Percentiles rank a stretch among this genome's conserved stretches.
Evolutionary conservation across 352 stramenopile species (phyloP).

Genomic region (Blastocystis sp.): DNA sequence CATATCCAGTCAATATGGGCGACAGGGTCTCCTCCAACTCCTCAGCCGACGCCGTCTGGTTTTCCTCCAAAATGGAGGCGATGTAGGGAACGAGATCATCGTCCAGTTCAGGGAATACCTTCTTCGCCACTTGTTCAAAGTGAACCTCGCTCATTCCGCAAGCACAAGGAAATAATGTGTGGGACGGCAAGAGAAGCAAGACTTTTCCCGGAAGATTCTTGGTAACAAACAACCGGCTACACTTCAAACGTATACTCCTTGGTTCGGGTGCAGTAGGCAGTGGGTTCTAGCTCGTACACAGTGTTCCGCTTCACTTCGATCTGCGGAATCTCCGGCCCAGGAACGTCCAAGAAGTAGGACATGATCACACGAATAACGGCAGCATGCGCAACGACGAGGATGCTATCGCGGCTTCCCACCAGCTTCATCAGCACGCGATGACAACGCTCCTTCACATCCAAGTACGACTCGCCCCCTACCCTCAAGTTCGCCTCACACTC

Average conservation of each 20-base stretch:
- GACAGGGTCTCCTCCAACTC: conserved; percentile 37
- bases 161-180: not conserved
- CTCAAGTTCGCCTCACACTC: not conserved
- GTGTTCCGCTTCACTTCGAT: conserved; percentile 6
- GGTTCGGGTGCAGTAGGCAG: not conserved
- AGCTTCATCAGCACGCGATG: not conserved
- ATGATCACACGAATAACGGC: conserved; percentile 12
- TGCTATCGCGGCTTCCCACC: not conserved
- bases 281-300: conserved; percentile 9
- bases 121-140: conserved; percentile 26
- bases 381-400: not conserved
- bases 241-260: not conserved
- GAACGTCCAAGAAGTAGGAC: not conserved
- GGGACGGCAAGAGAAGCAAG: not conserved
- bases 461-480: conserved; percentile 83
- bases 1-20: conserved; percentile 62
- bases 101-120: conserved; percentile 59
- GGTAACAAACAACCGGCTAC: conserved; percentile 9
- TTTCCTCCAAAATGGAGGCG: conserved; percentile 58
- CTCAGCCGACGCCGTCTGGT: conserved; percentile 1
- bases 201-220: conserved; percentile 62
- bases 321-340: not conserved
- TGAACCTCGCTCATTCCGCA: not conserved
- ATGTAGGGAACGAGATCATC: conserved; percentile 50
- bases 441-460: conserved; percentile 81